These are phyloP conservation scores for Mycosphaerella sp. DNA, from an alignment of 2,329 filamentous ascomycete species.

Conservation along the genomic window DNA sequence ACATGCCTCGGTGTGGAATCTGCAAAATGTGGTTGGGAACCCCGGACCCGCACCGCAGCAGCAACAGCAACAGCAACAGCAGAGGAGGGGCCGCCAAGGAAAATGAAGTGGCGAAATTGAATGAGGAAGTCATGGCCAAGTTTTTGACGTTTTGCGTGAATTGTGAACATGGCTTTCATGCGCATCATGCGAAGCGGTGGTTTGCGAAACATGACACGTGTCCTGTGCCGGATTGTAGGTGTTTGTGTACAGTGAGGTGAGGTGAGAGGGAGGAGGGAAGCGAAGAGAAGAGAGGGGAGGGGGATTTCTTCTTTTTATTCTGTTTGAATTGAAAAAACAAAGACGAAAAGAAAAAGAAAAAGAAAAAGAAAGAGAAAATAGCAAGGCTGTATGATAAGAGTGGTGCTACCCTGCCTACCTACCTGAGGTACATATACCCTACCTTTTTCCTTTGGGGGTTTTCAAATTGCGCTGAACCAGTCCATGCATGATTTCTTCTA, in stretches of 20 bases:
- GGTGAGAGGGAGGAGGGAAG: no score
- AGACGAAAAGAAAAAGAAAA: no score
- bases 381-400: no score
- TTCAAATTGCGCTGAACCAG: no score
- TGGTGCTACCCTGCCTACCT: no score
- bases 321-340: no score
- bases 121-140: slow-evolving; percentile 48
- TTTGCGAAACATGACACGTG: slow-evolving; percentile 51
- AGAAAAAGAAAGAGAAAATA: no score
- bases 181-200: slow-evolving; percentile 57
- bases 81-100: slow-evolving; percentile 30
- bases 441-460: no score
- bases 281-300: not conserved
- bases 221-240: slow-evolving; percentile 51
- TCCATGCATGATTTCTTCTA: no score
- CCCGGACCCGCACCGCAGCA: slow-evolving; percentile 42
- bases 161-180: slow-evolving; percentile 60
- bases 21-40: slow-evolving; percentile 57
- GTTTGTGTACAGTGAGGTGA: slow-evolving; percentile 38
- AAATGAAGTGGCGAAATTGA: slow-evolving; percentile 27
- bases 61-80: slow-evolving; percentile 18
- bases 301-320: no score
- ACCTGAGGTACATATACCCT: no score
- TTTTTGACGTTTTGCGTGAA: slow-evolving; percentile 56
- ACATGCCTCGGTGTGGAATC: slow-evolving; percentile 57